Base-by-base conservation (phyloP, 192 early-diverging fungal genomes). In the Mortierella claussenii region DNA sequence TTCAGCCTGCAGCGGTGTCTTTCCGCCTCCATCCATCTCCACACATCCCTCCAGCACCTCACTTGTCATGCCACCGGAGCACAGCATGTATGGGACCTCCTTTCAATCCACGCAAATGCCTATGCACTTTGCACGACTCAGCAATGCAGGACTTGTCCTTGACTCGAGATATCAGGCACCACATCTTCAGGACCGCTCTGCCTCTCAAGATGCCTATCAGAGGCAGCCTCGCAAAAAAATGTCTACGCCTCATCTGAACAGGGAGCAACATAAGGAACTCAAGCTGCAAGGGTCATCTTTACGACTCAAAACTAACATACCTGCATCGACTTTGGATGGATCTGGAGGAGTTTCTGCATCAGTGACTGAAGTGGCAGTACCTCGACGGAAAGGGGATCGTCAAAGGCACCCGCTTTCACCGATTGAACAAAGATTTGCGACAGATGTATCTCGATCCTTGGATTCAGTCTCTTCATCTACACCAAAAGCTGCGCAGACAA, bases 31-130 rank as follows among this genome's bases (percentile, higher is more conserved):
- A 15, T 67, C 74, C 10, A 36, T 67, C 11, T 49, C 68, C 8
- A 60, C 48, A 49, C 60, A 70, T 40, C 76, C 73, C 8, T 69
- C 58, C 4, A 53, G 49, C 4, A 54, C 64, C 1, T 78, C 80
- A 0, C 70, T 62, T 5, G 48, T 67, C n/a, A n/a, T n/a, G n/a
- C 47, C 30, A n/a, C 20, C 51, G 15, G 60, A 61, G 3, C 26
- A 11, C n/a, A 13, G 13, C 13, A 40, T 40, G 37, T 71, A 81
- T 55, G 68, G 65, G 7, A 68, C 65, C 7, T 67, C 61, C 17
- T 60, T 47, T n/a, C 65, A 63, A 23, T 71, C 61, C 9, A 27
- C 53, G 24, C 43, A 33, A 26, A 48, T 47, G 24, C 43, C 32
- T 17, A 48, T 30, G 26, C 61, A 47, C n/a, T 20, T 6, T n/a